Evolutionary conservation across 768 basidiomycete species (phyloP), one percentile per base, ranked within the genome.

Genomic region (Psilocybe cyanescens): DNA sequence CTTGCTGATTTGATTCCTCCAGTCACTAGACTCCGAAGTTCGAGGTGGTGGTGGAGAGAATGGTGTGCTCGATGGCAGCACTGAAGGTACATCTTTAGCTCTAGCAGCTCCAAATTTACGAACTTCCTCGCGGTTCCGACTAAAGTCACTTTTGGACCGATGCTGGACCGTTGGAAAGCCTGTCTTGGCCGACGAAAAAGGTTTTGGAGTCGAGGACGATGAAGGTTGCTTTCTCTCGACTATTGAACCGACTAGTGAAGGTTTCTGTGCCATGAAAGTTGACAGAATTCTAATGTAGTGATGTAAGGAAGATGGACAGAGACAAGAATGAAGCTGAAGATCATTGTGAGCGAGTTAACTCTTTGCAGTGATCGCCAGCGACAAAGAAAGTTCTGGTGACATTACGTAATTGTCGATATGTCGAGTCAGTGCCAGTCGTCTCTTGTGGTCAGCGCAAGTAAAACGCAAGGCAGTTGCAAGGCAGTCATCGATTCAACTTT

Each of bases 131-230:
- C 80, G 74, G 37, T 75, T 79, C 2, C 83, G 80, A 14, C 81
- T 75, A 75, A 89, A 89, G 17, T 86, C 84, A 61, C 88, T 88
- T 70, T 81, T 81, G 9, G 82, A 88, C 41, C 90, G 83, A 72
- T 90, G 90, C 54, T 84, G 79, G 3, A 83, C 88, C 0, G 72
- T 65, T 17, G 90, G 90, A 73, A 91, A 91, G 8, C 89, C 89
- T 29, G 79, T 79, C 35, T 75, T 72, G 53, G 72, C 63, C 7
- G 75, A 65, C 7, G 68, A 64, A 8, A 71, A 70, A 4, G 71
- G 54, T 45, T 70, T 71, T 5, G 78, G 73, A 17, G 73, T 52
- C 9, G 70, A 48, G 45, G 72, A 57, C 2, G 62, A 52, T 8
- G 75, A 63, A 28, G 66, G 62, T 9, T 75, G 66, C 47, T 77